These are phyloP conservation scores for Rhizopogon vesiculosus DNA, from an alignment of 768 basidiomycete species.

Conservation along the genomic window DNA sequence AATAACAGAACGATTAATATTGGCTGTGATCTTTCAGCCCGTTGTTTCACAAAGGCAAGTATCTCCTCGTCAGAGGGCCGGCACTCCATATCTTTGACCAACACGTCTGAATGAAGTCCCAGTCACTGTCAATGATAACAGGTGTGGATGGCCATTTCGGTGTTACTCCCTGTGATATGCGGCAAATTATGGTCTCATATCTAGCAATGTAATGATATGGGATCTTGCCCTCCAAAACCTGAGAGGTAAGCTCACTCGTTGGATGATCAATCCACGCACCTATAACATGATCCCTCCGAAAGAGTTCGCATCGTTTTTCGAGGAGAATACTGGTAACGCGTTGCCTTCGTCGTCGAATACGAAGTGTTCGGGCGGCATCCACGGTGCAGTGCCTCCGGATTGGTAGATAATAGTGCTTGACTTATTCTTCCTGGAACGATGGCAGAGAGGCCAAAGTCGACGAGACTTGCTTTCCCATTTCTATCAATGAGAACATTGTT, in stretches of 20 bases:
- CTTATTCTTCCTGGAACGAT: conserved; percentile 6
- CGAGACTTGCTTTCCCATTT: conserved; percentile 9
- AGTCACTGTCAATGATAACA: conserved; percentile 14
- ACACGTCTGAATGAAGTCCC: conserved; percentile 18
- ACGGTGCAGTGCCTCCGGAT: background rate
- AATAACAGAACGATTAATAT: too few species aligned
- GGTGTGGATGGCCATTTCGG: conserved; percentile 9
- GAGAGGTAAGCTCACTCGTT: background rate
- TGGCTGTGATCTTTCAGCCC: background rate
- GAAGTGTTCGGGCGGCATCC: conserved; percentile 1
- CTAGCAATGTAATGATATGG: background rate
- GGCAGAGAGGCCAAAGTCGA: conserved; percentile 2
- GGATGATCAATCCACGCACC: background rate
- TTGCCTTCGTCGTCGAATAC: background rate
- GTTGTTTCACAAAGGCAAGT: conserved; percentile 8
- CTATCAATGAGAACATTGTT: conserved; percentile 2
- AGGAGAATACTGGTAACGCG: background rate
- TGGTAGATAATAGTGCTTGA: background rate
- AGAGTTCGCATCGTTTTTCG: conserved; percentile 3
- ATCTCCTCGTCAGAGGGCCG: conserved; percentile 30
- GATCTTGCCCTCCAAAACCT: background rate
- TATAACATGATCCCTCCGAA: conserved; percentile 24
- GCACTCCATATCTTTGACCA: conserved; percentile 22
- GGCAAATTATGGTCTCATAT: fast-evolving
- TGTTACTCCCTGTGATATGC: background rate